These are phyloP conservation scores for Pseudodiploospora longispora DNA, from an alignment of 2,329 filamentous ascomycete genomes.

Conservation along the genomic window DNA sequence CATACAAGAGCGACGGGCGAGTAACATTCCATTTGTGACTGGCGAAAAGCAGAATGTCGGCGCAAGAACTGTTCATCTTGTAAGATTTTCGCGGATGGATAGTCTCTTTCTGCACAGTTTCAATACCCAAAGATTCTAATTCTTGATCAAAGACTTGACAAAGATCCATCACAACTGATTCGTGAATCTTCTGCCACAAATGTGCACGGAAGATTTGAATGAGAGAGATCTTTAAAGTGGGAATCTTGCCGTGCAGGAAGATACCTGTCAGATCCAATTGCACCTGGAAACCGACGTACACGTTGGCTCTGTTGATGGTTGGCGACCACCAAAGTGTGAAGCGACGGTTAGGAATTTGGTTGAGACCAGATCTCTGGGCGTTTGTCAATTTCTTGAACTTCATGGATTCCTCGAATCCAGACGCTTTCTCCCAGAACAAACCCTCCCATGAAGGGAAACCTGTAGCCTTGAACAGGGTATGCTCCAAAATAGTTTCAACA, in stretches of 20 bases:
- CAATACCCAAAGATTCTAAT: conserved; percentile 87
- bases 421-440: conserved; percentile 75
- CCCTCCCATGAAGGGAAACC: conserved; percentile 97
- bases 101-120: conserved; percentile 97
- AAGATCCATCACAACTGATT: conserved; percentile 97
- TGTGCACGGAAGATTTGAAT: conserved; percentile 99
- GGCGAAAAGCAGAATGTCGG: conserved; percentile 92
- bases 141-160: conserved; percentile 99
- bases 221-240: conserved; percentile 91
- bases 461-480: conserved; percentile 93
- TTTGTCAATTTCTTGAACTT: conserved; percentile 99
- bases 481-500: conserved; percentile 96
- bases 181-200: conserved; percentile 99
- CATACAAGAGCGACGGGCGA: conserved; percentile 82
- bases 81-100: conserved; percentile 99
- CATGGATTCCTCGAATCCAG: conserved; percentile 60
- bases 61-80: conserved; percentile 99
- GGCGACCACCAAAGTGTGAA: conserved; percentile 98
- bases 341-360: conserved; percentile 96
- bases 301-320: conserved; percentile 90
- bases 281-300: conserved; percentile 99
- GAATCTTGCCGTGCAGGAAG: conserved; percentile 98
- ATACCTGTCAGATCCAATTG: conserved; percentile 97
- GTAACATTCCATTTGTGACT: conserved; percentile 99
- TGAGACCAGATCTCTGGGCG: conserved; percentile 90